These are phyloP conservation scores for Boletus tylopilopsis DNA, from an alignment of 768 basidiomycete species.

Conservation along the genomic window DNA sequence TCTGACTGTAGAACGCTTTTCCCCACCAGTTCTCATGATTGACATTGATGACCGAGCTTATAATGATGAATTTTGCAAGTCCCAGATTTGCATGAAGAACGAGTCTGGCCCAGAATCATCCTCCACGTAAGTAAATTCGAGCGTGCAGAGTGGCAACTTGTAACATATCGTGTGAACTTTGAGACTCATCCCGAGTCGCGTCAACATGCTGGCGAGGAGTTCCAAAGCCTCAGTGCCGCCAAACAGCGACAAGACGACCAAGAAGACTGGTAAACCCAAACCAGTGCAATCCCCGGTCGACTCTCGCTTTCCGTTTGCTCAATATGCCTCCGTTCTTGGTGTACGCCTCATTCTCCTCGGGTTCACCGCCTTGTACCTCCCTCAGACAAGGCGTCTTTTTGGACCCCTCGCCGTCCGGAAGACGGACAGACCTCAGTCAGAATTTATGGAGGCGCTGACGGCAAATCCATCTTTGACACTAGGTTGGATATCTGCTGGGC, in stretches of 20 bases:
- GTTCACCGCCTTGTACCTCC: slow-evolving; percentile 69
- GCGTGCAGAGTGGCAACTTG: no score
- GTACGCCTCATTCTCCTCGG: slow-evolving; percentile 63
- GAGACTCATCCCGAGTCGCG: no score
- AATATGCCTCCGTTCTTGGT: slow-evolving; percentile 63
- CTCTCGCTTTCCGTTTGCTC: slow-evolving; percentile 46
- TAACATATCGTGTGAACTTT: no score
- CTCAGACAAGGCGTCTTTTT: slow-evolving; percentile 50
- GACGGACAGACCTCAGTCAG: slow-evolving; percentile 64
- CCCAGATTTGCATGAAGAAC: no score
- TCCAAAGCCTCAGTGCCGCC: background rate
- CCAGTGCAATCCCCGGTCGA: background rate
- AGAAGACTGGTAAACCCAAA: background rate
- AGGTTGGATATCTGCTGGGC: slow-evolving; percentile 53
- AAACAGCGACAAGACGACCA: background rate
- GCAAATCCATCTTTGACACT: slow-evolving; percentile 54
- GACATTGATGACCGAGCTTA: no score
- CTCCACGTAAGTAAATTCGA: no score
- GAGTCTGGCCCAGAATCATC: no score
- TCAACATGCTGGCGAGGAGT: background rate
- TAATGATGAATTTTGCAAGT: no score
- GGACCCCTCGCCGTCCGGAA: slow-evolving; percentile 31
- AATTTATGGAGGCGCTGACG: slow-evolving; percentile 66
- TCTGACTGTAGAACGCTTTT: no score
- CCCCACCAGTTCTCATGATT: no score